These are phyloP conservation scores for Clitopilus hobsonii DNA, from an alignment of 768 basidiomycete genomes.

Conservation along the genomic window DNA sequence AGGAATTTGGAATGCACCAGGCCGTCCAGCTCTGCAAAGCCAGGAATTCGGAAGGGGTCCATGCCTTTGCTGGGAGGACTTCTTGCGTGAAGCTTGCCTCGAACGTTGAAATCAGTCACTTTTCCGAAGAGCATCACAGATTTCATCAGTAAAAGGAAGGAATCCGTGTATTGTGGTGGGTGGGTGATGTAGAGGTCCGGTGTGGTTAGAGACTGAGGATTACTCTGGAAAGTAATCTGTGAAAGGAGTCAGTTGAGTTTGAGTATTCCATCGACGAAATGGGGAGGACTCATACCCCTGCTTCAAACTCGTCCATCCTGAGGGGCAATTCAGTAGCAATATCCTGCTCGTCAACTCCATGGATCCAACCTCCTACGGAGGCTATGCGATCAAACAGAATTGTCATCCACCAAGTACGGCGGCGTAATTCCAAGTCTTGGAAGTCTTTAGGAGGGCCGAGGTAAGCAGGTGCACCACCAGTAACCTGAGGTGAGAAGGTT, in stretches of 20 bases:
- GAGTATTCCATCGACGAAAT: background rate
- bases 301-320: slow-evolving; percentile 70
- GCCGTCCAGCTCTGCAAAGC: slow-evolving; percentile 67
- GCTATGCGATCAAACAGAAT: slow-evolving; percentile 82
- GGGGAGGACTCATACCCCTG: slow-evolving; percentile 46
- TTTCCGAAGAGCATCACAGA: slow-evolving; percentile 80
- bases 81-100: slow-evolving; percentile 64
- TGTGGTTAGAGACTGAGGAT: slow-evolving; percentile 68
- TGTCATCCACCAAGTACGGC: slow-evolving; percentile 91
- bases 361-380: slow-evolving; percentile 81
- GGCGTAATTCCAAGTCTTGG: slow-evolving; percentile 70
- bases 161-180: slow-evolving; percentile 74
- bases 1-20: slow-evolving; percentile 67
- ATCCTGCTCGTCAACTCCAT: slow-evolving; percentile 79
- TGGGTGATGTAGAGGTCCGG: slow-evolving; percentile 67
- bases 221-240: slow-evolving; percentile 61
- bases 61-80: slow-evolving; percentile 66
- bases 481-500: slow-evolving; percentile 67
- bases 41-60: slow-evolving; percentile 63
- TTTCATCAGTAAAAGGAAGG: slow-evolving; percentile 78
- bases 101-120: slow-evolving; percentile 82
- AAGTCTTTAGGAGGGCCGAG: slow-evolving; percentile 74
- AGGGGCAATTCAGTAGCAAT: slow-evolving; percentile 82
- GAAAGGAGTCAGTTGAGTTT: slow-evolving; percentile 1
- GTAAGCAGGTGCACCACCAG: slow-evolving; percentile 72